Percentiles rank a stretch among this genome's conserved stretches.
phyloP scores from a whole-genome alignment of 169 alveolate species.

The Nephromyces sp. region DNA sequence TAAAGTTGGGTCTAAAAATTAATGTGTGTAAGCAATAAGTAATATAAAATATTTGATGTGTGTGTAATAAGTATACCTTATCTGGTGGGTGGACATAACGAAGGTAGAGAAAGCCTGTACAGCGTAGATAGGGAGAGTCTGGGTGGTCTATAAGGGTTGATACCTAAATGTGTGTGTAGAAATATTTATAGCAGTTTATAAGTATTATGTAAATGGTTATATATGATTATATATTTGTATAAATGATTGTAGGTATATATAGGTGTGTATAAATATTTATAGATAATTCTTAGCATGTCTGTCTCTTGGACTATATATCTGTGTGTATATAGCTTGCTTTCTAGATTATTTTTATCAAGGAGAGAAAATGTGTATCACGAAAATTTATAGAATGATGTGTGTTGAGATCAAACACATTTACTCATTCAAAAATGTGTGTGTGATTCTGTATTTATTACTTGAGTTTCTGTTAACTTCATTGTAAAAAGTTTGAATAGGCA shows the following conservation, averaged over 20 bases:
- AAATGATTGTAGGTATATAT: too few species aligned
- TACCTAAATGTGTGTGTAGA: slow-evolving; percentile 1
- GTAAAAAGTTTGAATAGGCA: slow-evolving; percentile 28
- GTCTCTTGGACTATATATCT: background rate
- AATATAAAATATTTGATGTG: too few species aligned
- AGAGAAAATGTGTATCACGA: too few species aligned
- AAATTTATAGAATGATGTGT: background rate
- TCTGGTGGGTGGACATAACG: slow-evolving; percentile 29
- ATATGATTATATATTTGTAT: background rate
- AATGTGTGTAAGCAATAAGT: background rate
- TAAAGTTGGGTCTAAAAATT: background rate
- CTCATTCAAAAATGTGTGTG: background rate
- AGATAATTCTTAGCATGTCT: background rate
- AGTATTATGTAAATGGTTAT: background rate
- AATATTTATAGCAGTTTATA: background rate
- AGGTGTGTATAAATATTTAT: background rate
- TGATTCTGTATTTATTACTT: background rate
- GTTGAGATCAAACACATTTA: background rate
- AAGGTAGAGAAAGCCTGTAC: slow-evolving; percentile 24
- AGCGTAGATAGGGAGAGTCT: slow-evolving; percentile 26
- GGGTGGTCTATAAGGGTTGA: slow-evolving; percentile 1
- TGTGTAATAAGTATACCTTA: slow-evolving; percentile 9
- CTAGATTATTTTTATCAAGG: too few species aligned
- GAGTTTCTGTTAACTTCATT: slow-evolving; percentile 11
- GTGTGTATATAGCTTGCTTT: too few species aligned